Base-by-base conservation (phyloP, 371 early-diverging fungal species). In the Funneliformis caledonium region DNA sequence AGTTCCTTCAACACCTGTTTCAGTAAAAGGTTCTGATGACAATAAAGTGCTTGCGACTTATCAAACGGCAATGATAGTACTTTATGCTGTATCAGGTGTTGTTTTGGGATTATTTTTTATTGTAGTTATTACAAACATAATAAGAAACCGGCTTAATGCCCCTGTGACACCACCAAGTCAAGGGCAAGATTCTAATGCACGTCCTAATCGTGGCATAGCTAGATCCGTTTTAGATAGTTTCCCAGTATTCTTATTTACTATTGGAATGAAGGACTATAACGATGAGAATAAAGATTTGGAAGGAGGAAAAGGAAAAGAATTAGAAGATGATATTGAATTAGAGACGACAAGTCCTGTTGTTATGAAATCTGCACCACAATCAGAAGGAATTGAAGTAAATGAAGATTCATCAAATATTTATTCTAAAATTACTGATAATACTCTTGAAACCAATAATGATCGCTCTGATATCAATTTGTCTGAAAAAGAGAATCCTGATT, bases 101-200 rank as follows among this genome's bases (percentile, higher is more conserved):
- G 77, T 77, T 43, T 65, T 77, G n/a, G 77, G 77, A 10, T 26
- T 77, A 77, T 77, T 77, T 26, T 65, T 77, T 77, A 47, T 77
- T 0, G 65, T 77, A 22, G 65, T 77, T 11, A 4, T 77, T 10
- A 65, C 65, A 50, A 77, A 77, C 26, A 12, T 77, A 11, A 48
- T 77, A 47, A 77, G 16, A 33, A 77, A 65, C 22, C 33, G 77
- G 50, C 50, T 65, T 52, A n/a, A n/a, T 48, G 43, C 48, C 6
- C 31, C n/a, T 4, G 33, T 2, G 12, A 31, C 77, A 26, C 37
- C 12, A 37, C 5, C 22, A 61, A 16, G 9, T 76, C 37, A 22
- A 60, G 45, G 43, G 10, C 42, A 22, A n/a, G 26, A 45, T 42
- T 2, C 19, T 10, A 72, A 47, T 52, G 9, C 47, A 43, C n/a